Base-by-base conservation (phyloP, 306 rosid species). In the Mimosa pudica region DNA sequence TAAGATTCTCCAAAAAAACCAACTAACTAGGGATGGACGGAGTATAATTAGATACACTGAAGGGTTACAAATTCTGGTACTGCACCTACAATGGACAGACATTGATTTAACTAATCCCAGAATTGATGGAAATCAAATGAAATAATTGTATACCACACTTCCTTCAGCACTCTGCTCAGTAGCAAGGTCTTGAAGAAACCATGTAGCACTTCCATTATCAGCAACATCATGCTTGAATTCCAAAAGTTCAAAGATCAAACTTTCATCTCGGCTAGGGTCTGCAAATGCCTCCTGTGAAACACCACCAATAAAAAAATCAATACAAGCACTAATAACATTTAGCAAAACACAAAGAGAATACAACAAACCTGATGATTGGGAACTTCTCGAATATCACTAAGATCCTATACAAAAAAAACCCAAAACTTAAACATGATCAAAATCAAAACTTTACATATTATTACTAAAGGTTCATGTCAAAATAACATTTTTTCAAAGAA, bases 171-270 rank as follows among this genome's bases (percentile, higher is more conserved):
- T 94, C 75, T 94, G 95, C 71, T 89, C 97, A 7, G 74, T 80
- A 55, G 97, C 97, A 80, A 91, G 98, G 88, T 92, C 97, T 82
- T 89, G 97, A 75, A 94, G 93, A 84, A 92, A 94, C 98, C 97
- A 94, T 11, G 79, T 80, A 71, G 98, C 97, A 82, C 97, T 91
- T 82, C 85, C 97, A 77, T 82, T 54, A 76, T 94, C 98, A 57
- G 84, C 88, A 84, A 94, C 86, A 17, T 92, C 92, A 44, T 47
- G 76, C 84, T 92, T 94, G 3, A 85, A 86, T 20, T 92, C 97
- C 77, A 92, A 83, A 47, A 91, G 89, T 89, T 94, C 98, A 58
- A 92, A 67, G 74, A 94, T 86, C 91, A 94, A 87, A 85, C 98
- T 92, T 64, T 92, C 98, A 20, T 92, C 95, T 10, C 97, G 88